Percentiles rank a stretch among this genome's conserved stretches.
These are phyloP conservation scores for Piper betle DNA, from an alignment of 164 flowering plant genomes.

Conservation along the genomic window DNA sequence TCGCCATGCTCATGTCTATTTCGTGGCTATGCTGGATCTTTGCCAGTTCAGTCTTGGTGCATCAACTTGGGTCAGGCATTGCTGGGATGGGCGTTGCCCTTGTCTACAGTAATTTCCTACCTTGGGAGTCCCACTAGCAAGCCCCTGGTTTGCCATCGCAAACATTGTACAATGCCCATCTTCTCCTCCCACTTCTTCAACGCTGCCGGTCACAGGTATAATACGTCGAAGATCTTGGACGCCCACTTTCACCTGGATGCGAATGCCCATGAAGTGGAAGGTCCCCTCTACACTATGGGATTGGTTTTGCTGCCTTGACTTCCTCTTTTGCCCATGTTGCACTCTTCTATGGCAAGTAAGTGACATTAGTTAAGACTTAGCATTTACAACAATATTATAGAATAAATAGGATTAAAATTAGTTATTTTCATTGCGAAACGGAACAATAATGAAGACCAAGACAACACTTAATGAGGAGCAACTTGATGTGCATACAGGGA, in stretches of 20 bases:
- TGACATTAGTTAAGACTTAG: not conserved
- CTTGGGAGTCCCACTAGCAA: slow-evolving; percentile 73
- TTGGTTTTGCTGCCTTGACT: slow-evolving; percentile 68
- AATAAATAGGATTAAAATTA: slow-evolving; percentile 61
- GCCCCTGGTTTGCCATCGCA: slow-evolving; percentile 90
- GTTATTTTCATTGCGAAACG: no score
- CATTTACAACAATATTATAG: not conserved
- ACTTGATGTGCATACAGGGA: slow-evolving; percentile 61
- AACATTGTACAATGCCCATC: slow-evolving; percentile 58
- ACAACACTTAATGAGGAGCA: slow-evolving; percentile 43
- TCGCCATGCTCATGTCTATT: slow-evolving; percentile 57
- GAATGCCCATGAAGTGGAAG: slow-evolving; percentile 37
- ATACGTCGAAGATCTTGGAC: slow-evolving; percentile 44
- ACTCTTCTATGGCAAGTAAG: slow-evolving; percentile 70
- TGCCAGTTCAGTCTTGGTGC: slow-evolving; percentile 43
- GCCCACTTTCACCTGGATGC: slow-evolving; percentile 46
- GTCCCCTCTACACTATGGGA: slow-evolving; percentile 65
- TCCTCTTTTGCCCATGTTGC: slow-evolving; percentile 59
- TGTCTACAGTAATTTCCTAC: slow-evolving; percentile 69
- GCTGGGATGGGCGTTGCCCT: slow-evolving; percentile 60
- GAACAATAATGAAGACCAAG: slow-evolving; percentile 16
- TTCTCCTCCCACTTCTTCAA: slow-evolving; percentile 48
- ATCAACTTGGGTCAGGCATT: slow-evolving; percentile 76
- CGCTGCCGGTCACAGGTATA: slow-evolving; percentile 32
- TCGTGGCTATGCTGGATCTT: slow-evolving; percentile 77